Conservation (phyloP, 2,329 filamentous ascomycete genomes). For the Arthrocladium fulminans region DNA sequence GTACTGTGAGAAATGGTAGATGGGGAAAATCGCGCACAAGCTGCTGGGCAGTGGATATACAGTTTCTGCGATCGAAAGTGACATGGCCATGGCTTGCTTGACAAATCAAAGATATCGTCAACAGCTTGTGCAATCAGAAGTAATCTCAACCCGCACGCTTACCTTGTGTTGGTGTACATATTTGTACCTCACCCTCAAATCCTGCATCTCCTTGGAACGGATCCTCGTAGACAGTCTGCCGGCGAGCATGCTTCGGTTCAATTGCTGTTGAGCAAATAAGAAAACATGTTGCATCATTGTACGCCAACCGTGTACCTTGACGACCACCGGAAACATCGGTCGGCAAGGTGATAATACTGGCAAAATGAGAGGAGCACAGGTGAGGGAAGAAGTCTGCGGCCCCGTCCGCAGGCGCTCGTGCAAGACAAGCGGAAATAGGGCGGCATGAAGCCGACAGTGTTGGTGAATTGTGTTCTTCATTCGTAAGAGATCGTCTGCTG, state of each 20-base stretch:
- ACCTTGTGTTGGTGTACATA: too few relatives aligned
- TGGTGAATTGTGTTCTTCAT: slow-evolving; percentile 8
- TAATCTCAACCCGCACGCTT: too few relatives aligned
- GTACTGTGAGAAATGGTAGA: slow-evolving; percentile 73
- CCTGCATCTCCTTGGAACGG: slow-evolving; percentile 54
- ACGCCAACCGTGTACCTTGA: slow-evolving; percentile 91
- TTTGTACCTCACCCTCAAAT: slow-evolving; percentile 85
- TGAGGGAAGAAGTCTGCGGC: slow-evolving; percentile 4
- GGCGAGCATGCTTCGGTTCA: slow-evolving; percentile 48
- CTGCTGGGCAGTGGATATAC: background rate
- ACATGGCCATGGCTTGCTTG: too few relatives aligned
- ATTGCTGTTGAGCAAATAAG: slow-evolving; percentile 32
- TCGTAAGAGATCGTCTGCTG: slow-evolving; percentile 6
- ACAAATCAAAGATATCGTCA: too few relatives aligned
- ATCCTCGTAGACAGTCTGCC: slow-evolving; percentile 68
- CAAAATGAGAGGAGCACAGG: slow-evolving; percentile 34
- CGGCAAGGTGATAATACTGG: slow-evolving; percentile 83
- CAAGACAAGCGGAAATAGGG: slow-evolving; percentile 1
- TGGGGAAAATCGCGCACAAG: background rate
- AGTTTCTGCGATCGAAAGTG: too few relatives aligned
- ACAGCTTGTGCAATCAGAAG: too few relatives aligned
- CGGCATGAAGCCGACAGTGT: slow-evolving; percentile 9
- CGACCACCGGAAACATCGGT: slow-evolving; percentile 53
- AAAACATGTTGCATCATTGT: slow-evolving; percentile 51
- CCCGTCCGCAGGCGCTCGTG: slow-evolving; percentile 8